A percentile compares a stretch with the other conserved stretches of the same genome.
Conservation (phyloP, 805 yeast genomes). For the Yarrowia sp. region DNA sequence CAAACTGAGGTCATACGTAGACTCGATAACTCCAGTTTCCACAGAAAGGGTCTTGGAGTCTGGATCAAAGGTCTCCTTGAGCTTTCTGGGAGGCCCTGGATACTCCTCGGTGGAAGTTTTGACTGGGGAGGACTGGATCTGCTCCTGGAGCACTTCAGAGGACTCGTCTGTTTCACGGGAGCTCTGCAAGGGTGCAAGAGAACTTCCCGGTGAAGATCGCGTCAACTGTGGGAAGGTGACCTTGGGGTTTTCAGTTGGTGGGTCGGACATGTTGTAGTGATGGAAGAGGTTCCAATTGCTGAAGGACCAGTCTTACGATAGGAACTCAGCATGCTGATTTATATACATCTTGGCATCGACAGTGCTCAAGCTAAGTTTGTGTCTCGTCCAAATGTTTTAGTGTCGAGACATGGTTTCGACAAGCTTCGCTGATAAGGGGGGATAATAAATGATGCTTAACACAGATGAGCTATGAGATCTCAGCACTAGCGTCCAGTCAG, state of each 20-base stretch:
- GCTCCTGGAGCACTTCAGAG: not conserved
- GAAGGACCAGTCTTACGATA: not conserved
- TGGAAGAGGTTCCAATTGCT: not conserved
- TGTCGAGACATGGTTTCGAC: not conserved
- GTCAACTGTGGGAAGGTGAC: not conserved
- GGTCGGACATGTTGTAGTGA: not conserved
- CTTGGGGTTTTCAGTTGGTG: not conserved
- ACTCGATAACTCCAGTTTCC: not conserved
- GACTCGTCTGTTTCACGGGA: not conserved
- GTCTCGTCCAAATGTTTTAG: not conserved
- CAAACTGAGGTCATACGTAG: not conserved
- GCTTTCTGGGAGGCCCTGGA: not conserved
- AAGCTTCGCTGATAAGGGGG: slow-evolving; percentile 2
- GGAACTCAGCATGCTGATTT: not conserved
- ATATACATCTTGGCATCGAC: not conserved
- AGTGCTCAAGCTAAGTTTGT: not conserved
- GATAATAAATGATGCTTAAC: not conserved
- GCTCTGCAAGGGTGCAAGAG: not conserved
- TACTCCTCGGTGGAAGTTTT: not conserved
- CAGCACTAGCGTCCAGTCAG: too few species aligned
- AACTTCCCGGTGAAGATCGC: not conserved
- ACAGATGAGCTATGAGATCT: too few species aligned
- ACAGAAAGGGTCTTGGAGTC: not conserved
- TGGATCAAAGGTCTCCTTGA: not conserved
- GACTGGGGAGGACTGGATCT: too few species aligned